A percentile compares a stretch with the other conserved stretches of the same genome.
Evolutionary conservation across 1,284 basidiomycete genomes (phyloP).

Genomic region (Puccinia hordei): DNA sequence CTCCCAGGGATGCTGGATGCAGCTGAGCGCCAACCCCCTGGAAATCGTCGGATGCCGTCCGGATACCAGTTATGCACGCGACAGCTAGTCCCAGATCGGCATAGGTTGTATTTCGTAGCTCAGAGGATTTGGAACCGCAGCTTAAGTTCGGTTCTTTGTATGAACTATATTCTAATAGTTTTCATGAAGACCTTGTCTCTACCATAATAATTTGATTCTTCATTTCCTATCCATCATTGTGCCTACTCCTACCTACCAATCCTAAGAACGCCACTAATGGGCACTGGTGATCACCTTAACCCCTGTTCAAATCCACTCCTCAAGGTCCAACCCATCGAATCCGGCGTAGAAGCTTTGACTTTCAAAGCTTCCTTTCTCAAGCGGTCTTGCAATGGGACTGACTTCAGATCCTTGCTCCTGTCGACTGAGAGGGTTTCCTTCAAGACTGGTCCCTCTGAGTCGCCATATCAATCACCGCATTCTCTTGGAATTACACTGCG

Average conservation of each 20-base stretch:
- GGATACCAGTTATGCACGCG: too few species aligned
- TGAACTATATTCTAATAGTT: not conserved
- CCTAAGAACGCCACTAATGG: not conserved
- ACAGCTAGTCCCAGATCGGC: too few species aligned
- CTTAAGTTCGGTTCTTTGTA: not conserved
- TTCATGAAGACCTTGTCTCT: constrained; percentile 6
- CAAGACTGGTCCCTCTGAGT: not conserved
- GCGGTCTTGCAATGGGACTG: constrained; percentile 4
- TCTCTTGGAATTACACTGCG: not conserved
- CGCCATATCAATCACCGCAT: not conserved
- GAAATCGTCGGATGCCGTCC: too few species aligned
- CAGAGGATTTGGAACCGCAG: not conserved
- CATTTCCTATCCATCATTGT: not conserved
- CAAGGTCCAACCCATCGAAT: not conserved
- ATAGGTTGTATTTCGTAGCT: not conserved
- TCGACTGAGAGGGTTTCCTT: constrained; percentile 11
- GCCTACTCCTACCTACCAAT: not conserved
- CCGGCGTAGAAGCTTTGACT: not conserved
- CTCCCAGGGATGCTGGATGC: too few species aligned
- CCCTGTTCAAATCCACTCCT: not conserved
- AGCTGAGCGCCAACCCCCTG: too few species aligned
- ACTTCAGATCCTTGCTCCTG: constrained; percentile 1
- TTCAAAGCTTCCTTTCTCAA: constrained; percentile 4
- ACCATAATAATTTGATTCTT: not conserved
- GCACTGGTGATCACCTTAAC: not conserved